These are phyloP conservation scores for Penicillium crustosum DNA, from an alignment of 2,329 filamentous ascomycete species.

Conservation along the genomic window DNA sequence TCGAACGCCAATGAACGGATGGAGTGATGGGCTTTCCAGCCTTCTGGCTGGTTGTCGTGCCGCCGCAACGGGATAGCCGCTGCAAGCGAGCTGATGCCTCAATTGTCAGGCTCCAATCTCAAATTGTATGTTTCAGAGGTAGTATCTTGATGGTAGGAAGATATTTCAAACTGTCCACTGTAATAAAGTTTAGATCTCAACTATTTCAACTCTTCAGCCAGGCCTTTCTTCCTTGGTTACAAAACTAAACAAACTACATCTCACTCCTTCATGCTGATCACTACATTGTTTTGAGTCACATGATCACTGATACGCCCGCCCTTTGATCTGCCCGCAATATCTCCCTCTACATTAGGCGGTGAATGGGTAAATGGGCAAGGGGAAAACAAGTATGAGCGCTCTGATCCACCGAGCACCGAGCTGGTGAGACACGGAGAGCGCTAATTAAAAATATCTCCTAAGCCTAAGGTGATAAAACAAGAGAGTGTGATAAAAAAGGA, in stretches of 20 bases:
- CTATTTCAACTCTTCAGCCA: neutral
- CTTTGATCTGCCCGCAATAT: neutral
- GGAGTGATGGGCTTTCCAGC: conserved; percentile 36
- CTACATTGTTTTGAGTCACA: conserved; percentile 5
- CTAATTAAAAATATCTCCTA: conserved; percentile 24
- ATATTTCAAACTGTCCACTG: neutral
- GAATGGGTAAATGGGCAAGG: neutral
- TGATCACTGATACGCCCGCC: conserved; percentile 5
- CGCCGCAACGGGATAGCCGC: conserved; percentile 43
- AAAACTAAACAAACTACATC: neutral
- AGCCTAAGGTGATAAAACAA: neutral
- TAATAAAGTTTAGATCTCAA: neutral
- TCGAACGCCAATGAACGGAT: conserved; percentile 28
- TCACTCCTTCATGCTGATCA: conserved; percentile 3
- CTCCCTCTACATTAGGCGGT: neutral
- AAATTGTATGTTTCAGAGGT: neutral
- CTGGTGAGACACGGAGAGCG: conserved; percentile 19
- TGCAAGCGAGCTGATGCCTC: conserved; percentile 37
- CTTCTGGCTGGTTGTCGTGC: conserved; percentile 41
- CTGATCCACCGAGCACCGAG: conserved; percentile 8
- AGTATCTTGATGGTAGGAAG: neutral
- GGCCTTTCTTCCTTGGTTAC: neutral
- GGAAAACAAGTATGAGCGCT: conserved; percentile 1
- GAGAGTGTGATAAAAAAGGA: neutral
- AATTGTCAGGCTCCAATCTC: conserved; percentile 12